phyloP scores from a whole-genome alignment of 2,329 filamentous ascomycete species.

The Dactylellina drechsleri region DNA sequence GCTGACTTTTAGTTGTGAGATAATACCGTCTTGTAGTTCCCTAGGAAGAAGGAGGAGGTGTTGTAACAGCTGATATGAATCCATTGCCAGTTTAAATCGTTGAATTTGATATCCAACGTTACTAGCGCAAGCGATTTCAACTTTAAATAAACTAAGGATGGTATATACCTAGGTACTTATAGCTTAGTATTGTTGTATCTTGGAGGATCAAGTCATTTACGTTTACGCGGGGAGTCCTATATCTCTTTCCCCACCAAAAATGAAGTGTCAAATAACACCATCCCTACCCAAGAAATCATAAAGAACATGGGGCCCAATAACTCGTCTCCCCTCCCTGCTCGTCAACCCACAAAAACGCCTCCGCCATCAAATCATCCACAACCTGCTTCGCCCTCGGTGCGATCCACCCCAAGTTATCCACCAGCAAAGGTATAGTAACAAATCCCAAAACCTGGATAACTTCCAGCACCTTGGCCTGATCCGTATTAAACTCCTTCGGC shows the following conservation, averaged over 20 bases:
- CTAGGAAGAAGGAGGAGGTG: background rate
- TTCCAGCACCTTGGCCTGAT: conserved; percentile 92
- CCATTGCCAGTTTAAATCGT: too few species aligned
- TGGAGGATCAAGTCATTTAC: too few species aligned
- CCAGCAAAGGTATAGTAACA: conserved; percentile 88
- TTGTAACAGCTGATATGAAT: too few species aligned
- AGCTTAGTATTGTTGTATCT: too few species aligned
- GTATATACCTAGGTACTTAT: too few species aligned
- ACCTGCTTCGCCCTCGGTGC: conserved; percentile 85
- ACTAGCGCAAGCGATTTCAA: too few species aligned
- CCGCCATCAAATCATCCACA: conserved; percentile 85
- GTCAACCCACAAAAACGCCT: conserved; percentile 95
- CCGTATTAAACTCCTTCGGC: conserved; percentile 92
- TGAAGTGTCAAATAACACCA: background rate
- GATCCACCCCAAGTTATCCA: conserved; percentile 86
- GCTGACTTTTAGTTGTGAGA: background rate
- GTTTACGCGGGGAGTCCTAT: too few species aligned
- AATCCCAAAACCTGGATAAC: conserved; percentile 77
- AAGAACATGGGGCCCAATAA: conserved; percentile 79
- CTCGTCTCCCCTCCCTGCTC: conserved; percentile 85
- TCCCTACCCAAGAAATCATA: background rate
- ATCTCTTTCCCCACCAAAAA: background rate
- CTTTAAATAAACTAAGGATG: too few species aligned
- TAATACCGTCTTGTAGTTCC: background rate
- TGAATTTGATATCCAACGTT: too few species aligned